Evolutionary conservation across 495 filamentous ascomycete species (phyloP).

Genomic region (Penicillium ucsense): DNA sequence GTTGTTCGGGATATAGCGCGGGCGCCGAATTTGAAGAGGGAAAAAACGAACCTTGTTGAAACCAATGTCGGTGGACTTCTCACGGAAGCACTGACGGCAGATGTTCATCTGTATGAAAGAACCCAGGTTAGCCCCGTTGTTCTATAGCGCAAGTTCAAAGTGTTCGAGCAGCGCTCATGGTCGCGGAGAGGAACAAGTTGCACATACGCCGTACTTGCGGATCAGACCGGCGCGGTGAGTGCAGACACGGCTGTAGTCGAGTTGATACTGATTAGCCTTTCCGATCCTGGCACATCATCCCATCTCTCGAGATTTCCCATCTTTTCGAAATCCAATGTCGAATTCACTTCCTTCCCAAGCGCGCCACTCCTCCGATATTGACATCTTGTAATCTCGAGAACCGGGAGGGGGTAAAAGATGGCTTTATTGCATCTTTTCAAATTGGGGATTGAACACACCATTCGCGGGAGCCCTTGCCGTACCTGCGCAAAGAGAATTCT

Average conservation of each 20-base stretch:
- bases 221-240: conserved; percentile 90
- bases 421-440: no score
- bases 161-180: neutral
- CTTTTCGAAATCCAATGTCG: conserved; percentile 2
- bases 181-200: neutral
- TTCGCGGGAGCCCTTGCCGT: conserved; percentile 81
- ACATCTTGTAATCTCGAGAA: no score
- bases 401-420: no score
- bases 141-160: neutral
- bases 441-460: conserved; percentile 51
- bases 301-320: conserved; percentile 3
- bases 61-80: conserved; percentile 92
- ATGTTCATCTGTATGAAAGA: conserved; percentile 58
- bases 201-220: conserved; percentile 94
- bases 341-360: neutral
- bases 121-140: conserved; percentile 13
- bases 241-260: conserved; percentile 75
- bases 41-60: conserved; percentile 73
- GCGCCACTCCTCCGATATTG: neutral
- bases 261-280: conserved; percentile 5
- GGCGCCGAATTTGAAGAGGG: neutral
- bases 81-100: conserved; percentile 99
- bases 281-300: conserved; percentile 10
- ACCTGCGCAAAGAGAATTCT: conserved; percentile 18
- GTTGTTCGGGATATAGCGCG: no score